These are phyloP conservation scores for Fusarium piperis DNA, from an alignment of 2,329 filamentous ascomycete species.

Conservation along the genomic window DNA sequence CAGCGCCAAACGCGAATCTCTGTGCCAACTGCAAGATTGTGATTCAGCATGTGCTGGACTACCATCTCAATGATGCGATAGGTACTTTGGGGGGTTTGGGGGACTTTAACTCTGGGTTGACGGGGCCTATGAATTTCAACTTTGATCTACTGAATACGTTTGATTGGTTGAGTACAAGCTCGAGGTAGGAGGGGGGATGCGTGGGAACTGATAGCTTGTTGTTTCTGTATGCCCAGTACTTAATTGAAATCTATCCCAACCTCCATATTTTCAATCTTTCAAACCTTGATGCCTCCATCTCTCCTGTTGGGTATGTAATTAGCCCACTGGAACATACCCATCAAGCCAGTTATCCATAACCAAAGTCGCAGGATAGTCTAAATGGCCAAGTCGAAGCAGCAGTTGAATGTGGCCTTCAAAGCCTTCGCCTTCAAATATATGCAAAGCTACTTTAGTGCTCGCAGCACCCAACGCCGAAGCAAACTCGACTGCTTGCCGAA, in stretches of 20 bases:
- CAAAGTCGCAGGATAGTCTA: not conserved
- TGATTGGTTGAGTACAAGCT: slow-evolving; percentile 49
- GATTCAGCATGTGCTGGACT: slow-evolving; percentile 61
- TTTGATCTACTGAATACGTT: slow-evolving; percentile 59
- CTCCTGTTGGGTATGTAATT: not conserved
- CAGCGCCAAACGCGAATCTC: slow-evolving; percentile 57
- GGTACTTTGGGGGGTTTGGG: not conserved
- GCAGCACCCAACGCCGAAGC: not conserved
- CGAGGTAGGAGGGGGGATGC: not conserved
- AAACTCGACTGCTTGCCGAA: not conserved
- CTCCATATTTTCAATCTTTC: too few relatives aligned
- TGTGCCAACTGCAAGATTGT: slow-evolving; percentile 55
- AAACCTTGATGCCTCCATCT: too few relatives aligned
- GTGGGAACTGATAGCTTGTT: not conserved
- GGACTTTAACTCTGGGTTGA: not conserved
- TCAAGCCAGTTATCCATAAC: not conserved
- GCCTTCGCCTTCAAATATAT: not conserved
- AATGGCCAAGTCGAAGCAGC: not conserved
- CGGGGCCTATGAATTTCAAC: slow-evolving; percentile 48
- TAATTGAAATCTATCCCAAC: not conserved
- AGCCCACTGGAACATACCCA: not conserved
- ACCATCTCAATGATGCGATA: slow-evolving; percentile 51
- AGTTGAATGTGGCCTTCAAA: not conserved
- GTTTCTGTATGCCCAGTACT: not conserved
- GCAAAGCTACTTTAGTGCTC: not conserved